Evolutionary conservation across 2,329 filamentous ascomycete species (phyloP).

Genomic region (Dactylellina drechsleri): DNA sequence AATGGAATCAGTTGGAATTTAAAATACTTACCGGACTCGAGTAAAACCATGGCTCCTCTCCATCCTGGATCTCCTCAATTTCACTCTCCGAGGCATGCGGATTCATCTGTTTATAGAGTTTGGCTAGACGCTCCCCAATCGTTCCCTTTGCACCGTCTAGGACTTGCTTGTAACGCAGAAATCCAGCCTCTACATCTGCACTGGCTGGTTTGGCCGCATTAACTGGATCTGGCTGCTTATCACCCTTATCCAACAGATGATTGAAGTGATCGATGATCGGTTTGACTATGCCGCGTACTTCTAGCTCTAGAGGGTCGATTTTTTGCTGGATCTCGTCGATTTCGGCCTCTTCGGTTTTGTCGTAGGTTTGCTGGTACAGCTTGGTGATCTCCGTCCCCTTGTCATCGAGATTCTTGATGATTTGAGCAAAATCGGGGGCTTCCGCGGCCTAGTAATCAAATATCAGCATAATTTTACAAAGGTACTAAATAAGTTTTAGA

Average conservation of each 20-base stretch:
- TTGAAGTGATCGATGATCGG: background rate
- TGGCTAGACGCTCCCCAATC: background rate
- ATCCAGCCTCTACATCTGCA: background rate
- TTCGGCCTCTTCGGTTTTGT: slow-evolving; percentile 16
- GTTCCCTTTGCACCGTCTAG: background rate
- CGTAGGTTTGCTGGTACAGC: slow-evolving; percentile 3
- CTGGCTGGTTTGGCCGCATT: background rate
- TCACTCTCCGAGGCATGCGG: slow-evolving; percentile 12
- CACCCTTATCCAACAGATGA: background rate
- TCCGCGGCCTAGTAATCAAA: background rate
- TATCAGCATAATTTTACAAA: background rate
- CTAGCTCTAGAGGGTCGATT: background rate
- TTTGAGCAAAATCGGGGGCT: background rate
- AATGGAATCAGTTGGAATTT: too few relatives aligned
- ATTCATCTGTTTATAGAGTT: slow-evolving; percentile 18
- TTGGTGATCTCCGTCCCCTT: background rate
- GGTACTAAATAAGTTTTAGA: too few relatives aligned
- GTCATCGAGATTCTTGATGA: slow-evolving; percentile 5
- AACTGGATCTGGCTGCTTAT: background rate
- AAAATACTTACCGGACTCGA: slow-evolving; percentile 11
- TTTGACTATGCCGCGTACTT: background rate
- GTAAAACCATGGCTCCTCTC: slow-evolving; percentile 21
- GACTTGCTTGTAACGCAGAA: slow-evolving; percentile 1
- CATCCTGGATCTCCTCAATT: slow-evolving; percentile 18
- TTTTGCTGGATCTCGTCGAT: slow-evolving; percentile 4